phyloP scores from a whole-genome alignment of 176 grass and related monocot genomes.

The Rhynchospora tenuis region DNA sequence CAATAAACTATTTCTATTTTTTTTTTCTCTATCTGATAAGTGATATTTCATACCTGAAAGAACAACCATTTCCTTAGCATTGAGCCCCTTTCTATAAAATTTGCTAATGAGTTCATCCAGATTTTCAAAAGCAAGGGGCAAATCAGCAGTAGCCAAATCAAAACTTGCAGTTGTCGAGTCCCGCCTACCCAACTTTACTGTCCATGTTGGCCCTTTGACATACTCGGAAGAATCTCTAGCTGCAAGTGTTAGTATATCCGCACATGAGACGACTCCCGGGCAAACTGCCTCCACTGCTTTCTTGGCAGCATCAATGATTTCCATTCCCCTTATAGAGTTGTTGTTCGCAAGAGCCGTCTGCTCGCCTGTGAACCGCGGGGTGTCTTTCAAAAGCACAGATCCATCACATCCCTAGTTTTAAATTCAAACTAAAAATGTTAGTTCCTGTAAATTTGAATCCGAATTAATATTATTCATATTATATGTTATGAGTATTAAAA shows the following conservation, averaged over 20 bases:
- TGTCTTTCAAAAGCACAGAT: slow-evolving; percentile 3
- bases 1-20: too few species aligned
- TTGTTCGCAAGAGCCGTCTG: background rate
- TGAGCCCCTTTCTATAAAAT: slow-evolving; percentile 37
- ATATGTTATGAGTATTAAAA: too few species aligned
- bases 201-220: slow-evolving; percentile 45
- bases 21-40: background rate
- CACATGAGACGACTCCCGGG: slow-evolving; percentile 2
- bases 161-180: slow-evolving; percentile 37
- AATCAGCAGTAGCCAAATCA: slow-evolving; percentile 9
- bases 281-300: slow-evolving; percentile 1
- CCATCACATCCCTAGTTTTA: slow-evolving; percentile 4
- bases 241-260: background rate
- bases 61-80: background rate
- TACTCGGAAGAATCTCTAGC: slow-evolving; percentile 12
- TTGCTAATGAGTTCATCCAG: background rate
- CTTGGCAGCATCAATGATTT: slow-evolving; percentile 6
- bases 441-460: too few species aligned
- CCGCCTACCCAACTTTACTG: slow-evolving; percentile 38
- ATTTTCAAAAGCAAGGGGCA: slow-evolving; percentile 9
- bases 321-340: slow-evolving; percentile 9
- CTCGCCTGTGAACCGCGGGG: background rate
- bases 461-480: too few species aligned
- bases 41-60: background rate
- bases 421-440: too few species aligned